Base-by-base conservation (phyloP, 345 rosid genomes). In the Citrus maxima region DNA sequence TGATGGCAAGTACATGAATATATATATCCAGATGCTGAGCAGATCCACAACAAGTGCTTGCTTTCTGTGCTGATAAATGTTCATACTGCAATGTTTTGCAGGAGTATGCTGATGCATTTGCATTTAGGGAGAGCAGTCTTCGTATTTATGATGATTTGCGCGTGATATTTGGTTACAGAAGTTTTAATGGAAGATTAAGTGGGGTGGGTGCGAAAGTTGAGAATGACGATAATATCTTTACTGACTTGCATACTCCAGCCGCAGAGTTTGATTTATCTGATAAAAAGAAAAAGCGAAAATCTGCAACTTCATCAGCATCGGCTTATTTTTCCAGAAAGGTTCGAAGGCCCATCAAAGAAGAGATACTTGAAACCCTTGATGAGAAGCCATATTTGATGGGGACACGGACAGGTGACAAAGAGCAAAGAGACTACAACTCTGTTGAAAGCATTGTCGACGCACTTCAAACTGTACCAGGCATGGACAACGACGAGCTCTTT, bases 21-120 rank as follows among this genome's bases (percentile, higher is more conserved):
- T n/a, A 38, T 38, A 30, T 10, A 3, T 30, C 67, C 59, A 25
- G 12, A 35, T 21, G 9, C 9, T 16, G 5, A 25, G 4, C 24
- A 22, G 10, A 12, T 54, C 35, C 25, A 19, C 27, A 27, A 51
- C 42, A 19, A 4, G 49, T 46, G 27, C 19, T 72, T 22, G 24
- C 13, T 56, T 42, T 64, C 32, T 30, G 56, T 65, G 42, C 74
- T n/a, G 42, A 65, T 38, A 37, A 54, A 24, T 30, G 42, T 25
- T 64, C 18, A 30, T 55, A 22, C 30, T 14, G n/a, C 75, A 51
- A 51, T 72, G 72, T 81, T 73, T 84, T 89, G 78, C 88, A 94
- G 98, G 97, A 83, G 77, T 80, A 88, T 56, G 96, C 93, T 19
- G 85, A 84, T 75, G 89, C 86, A 54, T 71, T 80, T 62, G 79